A percentile compares a stretch with the other conserved stretches of the same genome.
Evolutionary conservation across 2,329 filamentous ascomycete species (phyloP).

Genomic region (Trichophyton equinum): DNA sequence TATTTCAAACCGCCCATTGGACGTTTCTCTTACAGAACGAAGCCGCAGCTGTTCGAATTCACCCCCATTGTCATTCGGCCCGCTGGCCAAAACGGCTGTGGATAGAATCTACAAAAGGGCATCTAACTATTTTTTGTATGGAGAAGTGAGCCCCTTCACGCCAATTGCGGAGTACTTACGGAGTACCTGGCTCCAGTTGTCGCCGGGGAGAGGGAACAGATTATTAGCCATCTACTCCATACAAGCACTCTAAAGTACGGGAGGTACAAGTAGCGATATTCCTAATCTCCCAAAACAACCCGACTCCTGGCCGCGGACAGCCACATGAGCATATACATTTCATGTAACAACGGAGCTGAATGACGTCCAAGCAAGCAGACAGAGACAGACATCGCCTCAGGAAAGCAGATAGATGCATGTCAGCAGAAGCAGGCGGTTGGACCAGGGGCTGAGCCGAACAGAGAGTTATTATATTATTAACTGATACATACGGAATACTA

Average conservation of each 20-base stretch:
- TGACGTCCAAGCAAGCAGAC: not conserved
- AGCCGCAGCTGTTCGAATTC: not conserved
- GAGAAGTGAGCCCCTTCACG: not conserved
- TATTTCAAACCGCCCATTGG: not conserved
- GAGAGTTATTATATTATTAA: not conserved
- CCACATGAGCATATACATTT: not conserved
- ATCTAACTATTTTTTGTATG: not conserved
- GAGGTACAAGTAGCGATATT: not conserved
- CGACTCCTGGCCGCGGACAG: not conserved
- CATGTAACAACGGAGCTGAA: conserved; percentile 1
- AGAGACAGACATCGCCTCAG: not conserved
- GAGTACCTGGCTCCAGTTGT: not conserved
- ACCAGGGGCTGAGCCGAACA: conserved; percentile 1
- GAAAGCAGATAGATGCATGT: not conserved
- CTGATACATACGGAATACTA: not conserved
- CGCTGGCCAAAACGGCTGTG: not conserved
- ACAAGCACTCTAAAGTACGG: not conserved
- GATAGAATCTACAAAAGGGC: not conserved
- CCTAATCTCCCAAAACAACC: not conserved
- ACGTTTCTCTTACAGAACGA: not conserved
- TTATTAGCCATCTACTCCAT: not conserved
- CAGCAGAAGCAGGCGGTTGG: not conserved
- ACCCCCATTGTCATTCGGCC: not conserved
- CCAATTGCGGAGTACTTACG: not conserved
- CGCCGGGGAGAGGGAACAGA: not conserved